phyloP scores from a whole-genome alignment of 352 stramenopile species.

The Phytophthora pisi region DNA sequence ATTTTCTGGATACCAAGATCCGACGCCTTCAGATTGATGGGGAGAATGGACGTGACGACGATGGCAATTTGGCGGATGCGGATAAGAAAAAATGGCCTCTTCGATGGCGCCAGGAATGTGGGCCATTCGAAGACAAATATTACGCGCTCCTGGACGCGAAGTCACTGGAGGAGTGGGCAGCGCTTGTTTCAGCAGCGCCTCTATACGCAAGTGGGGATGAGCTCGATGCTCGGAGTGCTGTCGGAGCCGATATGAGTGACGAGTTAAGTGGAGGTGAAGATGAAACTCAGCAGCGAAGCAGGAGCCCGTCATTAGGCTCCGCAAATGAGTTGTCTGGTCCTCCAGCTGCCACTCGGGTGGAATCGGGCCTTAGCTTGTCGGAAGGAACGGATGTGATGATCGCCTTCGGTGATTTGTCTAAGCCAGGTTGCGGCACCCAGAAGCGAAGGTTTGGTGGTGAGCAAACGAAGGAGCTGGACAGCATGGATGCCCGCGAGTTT shows the following conservation, averaged over 20 bases:
- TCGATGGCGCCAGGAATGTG: constrained; percentile 81
- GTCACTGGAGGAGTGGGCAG: constrained; percentile 78
- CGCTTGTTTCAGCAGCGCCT: constrained; percentile 70
- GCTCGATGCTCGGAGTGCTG: constrained; percentile 42
- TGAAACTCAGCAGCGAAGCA: constrained; percentile 16
- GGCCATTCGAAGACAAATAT: constrained; percentile 65
- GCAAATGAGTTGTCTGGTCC: constrained; percentile 24
- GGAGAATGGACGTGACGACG: constrained; percentile 22
- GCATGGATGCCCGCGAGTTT: constrained; percentile 67
- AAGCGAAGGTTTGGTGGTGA: constrained; percentile 53
- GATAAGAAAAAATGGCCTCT: constrained; percentile 57
- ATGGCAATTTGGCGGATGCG: constrained; percentile 11
- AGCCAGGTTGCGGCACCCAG: constrained; percentile 32
- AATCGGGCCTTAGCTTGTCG: constrained; percentile 63
- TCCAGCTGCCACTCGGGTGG: constrained; percentile 14
- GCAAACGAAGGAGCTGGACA: constrained; percentile 56
- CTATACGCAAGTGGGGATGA: constrained; percentile 69
- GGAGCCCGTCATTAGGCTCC: constrained; percentile 32
- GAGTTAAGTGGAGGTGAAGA: constrained; percentile 38
- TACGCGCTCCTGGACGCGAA: constrained; percentile 66
- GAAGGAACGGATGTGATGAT: constrained; percentile 85
- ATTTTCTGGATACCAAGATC: constrained; percentile 68
- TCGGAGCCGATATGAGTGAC: constrained; percentile 32
- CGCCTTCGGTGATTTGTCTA: constrained; percentile 60
- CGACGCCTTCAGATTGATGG: constrained; percentile 47